Conservation (phyloP, 169 alveolate genomes). For the Theileria equi region DNA sequence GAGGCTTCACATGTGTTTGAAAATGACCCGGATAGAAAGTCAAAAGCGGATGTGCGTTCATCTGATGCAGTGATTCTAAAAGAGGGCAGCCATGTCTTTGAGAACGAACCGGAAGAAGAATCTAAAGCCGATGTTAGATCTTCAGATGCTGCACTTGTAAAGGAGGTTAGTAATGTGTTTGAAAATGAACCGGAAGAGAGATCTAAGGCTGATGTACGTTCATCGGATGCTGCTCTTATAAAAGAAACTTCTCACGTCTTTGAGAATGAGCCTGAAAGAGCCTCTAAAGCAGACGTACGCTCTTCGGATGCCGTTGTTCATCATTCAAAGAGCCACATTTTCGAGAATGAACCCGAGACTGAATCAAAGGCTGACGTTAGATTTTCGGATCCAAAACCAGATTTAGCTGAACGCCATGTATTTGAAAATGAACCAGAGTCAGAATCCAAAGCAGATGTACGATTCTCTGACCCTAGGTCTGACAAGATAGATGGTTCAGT, state of each 20-base stretch:
- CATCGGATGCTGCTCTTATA: constrained; percentile 1
- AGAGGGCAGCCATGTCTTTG: constrained; percentile 18
- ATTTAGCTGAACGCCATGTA: background rate
- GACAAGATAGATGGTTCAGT: constrained; percentile 1
- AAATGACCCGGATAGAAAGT: constrained; percentile 27
- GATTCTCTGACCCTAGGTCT: constrained; percentile 10
- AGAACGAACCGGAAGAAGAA: constrained; percentile 39
- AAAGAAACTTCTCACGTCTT: constrained; percentile 2
- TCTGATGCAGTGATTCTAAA: constrained; percentile 2
- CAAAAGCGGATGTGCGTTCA: constrained; percentile 38
- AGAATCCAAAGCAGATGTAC: constrained; percentile 41
- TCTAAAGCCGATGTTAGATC: constrained; percentile 53
- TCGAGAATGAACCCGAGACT: constrained; percentile 45
- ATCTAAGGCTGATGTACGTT: constrained; percentile 51
- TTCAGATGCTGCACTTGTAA: constrained; percentile 6
- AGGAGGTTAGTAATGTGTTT: constrained; percentile 32
- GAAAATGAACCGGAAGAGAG: constrained; percentile 46
- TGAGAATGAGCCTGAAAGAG: constrained; percentile 36
- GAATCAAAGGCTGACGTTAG: constrained; percentile 41
- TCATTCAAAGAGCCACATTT: constrained; percentile 1
- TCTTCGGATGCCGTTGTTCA: constrained; percentile 6
- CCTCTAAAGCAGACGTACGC: constrained; percentile 20
- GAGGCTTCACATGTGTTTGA: constrained; percentile 33
- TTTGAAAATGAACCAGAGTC: constrained; percentile 55
- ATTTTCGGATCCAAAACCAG: constrained; percentile 7